A percentile compares a stretch with the other conserved stretches of the same genome.
These are phyloP conservation scores for Leishmania aethiopica DNA, from an alignment of 208 protist genomes.

Conservation along the genomic window DNA sequence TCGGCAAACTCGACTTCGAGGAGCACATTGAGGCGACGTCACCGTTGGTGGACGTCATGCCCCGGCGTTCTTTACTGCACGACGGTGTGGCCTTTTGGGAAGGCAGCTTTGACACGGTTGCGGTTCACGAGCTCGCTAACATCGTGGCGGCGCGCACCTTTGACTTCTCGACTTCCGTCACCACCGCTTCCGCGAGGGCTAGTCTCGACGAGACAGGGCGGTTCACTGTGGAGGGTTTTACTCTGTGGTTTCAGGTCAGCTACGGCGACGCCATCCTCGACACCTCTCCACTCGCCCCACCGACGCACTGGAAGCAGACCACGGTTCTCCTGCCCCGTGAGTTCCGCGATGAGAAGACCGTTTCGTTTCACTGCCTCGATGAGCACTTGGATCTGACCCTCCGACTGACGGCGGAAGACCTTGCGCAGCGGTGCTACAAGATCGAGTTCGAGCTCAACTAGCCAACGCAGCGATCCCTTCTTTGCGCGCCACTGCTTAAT, in stretches of 20 bases:
- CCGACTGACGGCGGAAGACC: constrained; percentile 30
- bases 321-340: constrained; percentile 61
- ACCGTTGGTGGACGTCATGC: constrained; percentile 68
- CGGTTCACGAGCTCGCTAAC: constrained; percentile 23
- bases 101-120: constrained; percentile 32
- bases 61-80: constrained; percentile 50
- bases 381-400: constrained; percentile 40
- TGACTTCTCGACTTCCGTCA: constrained; percentile 27
- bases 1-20: constrained; percentile 60
- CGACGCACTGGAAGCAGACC: constrained; percentile 93
- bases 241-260: constrained; percentile 77
- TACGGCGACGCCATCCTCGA: constrained; percentile 41
- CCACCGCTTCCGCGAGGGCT: constrained; percentile 10
- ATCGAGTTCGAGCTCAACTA: constrained; percentile 61
- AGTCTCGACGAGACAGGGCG: constrained; percentile 8
- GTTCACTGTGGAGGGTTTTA: constrained; percentile 66
- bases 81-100: constrained; percentile 42
- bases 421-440: constrained; percentile 52
- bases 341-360: constrained; percentile 39
- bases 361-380: constrained; percentile 35
- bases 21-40: constrained; percentile 37
- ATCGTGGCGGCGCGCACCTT: constrained; percentile 39
- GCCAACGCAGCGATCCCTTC: background rate
- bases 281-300: constrained; percentile 52
- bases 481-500: background rate